Evolutionary conservation across 805 yeast genomes (phyloP).

Genomic region (Isabelozyma heimii): DNA sequence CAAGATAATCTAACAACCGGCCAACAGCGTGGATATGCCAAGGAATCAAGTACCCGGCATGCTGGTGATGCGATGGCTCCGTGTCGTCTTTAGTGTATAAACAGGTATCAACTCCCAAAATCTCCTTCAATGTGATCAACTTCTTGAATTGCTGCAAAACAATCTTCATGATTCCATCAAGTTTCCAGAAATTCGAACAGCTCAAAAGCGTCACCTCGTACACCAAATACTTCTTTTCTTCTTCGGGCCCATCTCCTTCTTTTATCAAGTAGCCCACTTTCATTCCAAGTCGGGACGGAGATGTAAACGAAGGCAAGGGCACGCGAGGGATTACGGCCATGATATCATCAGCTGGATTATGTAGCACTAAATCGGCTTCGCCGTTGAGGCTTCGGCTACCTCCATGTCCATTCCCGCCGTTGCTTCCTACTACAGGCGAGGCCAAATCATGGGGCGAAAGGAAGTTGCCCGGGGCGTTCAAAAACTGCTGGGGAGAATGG

Average conservation of each 20-base stretch:
- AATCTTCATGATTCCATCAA: slow-evolving; percentile 51
- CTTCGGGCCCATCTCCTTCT: slow-evolving; percentile 14
- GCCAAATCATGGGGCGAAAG: slow-evolving; percentile 27
- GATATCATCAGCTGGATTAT: slow-evolving; percentile 49
- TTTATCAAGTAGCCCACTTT: slow-evolving; percentile 67
- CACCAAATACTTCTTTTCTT: slow-evolving; percentile 22
- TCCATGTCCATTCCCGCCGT: background rate
- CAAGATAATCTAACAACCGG: slow-evolving; percentile 55
- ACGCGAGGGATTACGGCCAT: slow-evolving; percentile 58
- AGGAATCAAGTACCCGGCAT: slow-evolving; percentile 47
- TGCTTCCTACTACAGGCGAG: slow-evolving; percentile 3
- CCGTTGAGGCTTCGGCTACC: background rate
- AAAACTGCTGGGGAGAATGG: slow-evolving; percentile 37
- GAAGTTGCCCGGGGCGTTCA: slow-evolving; percentile 30
- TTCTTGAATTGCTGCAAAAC: slow-evolving; percentile 62
- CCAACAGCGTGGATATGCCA: slow-evolving; percentile 74
- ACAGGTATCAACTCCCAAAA: slow-evolving; percentile 26
- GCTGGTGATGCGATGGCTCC: slow-evolving; percentile 6
- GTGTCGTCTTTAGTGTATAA: slow-evolving; percentile 1
- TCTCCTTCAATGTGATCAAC: slow-evolving; percentile 42
- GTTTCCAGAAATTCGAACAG: slow-evolving; percentile 66
- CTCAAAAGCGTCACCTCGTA: slow-evolving; percentile 69
- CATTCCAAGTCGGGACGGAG: slow-evolving; percentile 67
- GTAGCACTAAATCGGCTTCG: slow-evolving; percentile 29
- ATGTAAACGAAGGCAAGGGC: slow-evolving; percentile 65